A percentile compares a stretch with the other conserved stretches of the same genome.
These are phyloP conservation scores for Incumbomyces lentus DNA, from an alignment of 2,329 filamentous ascomycete species.

Conservation along the genomic window DNA sequence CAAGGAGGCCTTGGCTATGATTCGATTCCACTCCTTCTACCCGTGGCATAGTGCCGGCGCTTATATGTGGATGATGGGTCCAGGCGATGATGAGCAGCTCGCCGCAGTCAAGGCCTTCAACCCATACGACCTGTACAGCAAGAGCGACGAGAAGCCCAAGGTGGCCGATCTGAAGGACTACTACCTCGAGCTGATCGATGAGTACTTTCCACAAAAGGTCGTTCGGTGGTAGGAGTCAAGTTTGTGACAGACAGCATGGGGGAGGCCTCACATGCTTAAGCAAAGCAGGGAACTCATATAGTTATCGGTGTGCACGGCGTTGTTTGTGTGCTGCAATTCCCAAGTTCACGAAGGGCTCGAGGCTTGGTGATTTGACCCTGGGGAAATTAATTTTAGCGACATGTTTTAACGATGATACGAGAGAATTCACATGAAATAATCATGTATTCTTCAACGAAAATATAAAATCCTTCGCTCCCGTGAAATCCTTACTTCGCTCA, in stretches of 20 bases:
- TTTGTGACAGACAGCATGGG: background rate
- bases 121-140: conserved; percentile 84
- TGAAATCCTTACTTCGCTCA: too few species aligned
- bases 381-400: too few species aligned
- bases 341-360: conserved; percentile 29
- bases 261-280: background rate
- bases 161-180: conserved; percentile 70
- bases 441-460: too few species aligned
- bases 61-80: conserved; percentile 73
- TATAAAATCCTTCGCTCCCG: too few species aligned
- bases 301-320: background rate
- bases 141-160: conserved; percentile 70
- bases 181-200: conserved; percentile 63
- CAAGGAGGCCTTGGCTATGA: conserved; percentile 78
- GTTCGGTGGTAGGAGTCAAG: conserved; percentile 53
- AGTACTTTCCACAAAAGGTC: conserved; percentile 59
- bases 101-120: conserved; percentile 78
- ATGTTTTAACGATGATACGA: too few species aligned
- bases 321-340: background rate
- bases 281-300: background rate
- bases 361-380: conserved; percentile 13
- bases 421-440: too few species aligned
- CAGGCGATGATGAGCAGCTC: conserved; percentile 69
- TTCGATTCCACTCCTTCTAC: conserved; percentile 87
- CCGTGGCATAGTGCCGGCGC: conserved; percentile 78